Conservation (phyloP, 192 early-diverging fungal species). For the Geranomyces variabilis region DNA sequence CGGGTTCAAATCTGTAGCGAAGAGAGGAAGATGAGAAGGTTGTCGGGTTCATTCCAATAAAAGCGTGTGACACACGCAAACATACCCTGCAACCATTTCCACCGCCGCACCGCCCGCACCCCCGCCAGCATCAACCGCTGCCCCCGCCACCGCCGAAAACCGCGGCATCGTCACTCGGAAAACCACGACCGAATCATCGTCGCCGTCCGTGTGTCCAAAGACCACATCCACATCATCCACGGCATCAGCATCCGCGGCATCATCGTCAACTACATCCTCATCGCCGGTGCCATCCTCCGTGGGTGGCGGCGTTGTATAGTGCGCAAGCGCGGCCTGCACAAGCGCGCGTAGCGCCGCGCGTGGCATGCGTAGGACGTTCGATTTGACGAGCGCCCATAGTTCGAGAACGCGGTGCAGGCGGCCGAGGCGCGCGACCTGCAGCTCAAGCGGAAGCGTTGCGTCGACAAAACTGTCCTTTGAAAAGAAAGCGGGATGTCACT, state of each 20-base stretch:
- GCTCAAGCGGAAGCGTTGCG: constrained; percentile 29
- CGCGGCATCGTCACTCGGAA: not conserved
- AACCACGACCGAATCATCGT: not conserved
- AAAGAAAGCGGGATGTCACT: no score
- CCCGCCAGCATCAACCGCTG: constrained; percentile 3
- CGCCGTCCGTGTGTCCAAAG: not conserved
- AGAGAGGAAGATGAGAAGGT: not conserved
- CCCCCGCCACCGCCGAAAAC: not conserved
- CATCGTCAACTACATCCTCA: not conserved
- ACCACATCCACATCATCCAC: not conserved
- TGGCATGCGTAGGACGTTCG: constrained; percentile 36
- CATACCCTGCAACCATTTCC: constrained; percentile 25
- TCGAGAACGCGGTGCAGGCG: constrained; percentile 37
- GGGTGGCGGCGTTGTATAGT: not conserved
- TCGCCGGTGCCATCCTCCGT: not conserved
- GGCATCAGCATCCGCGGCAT: no score
- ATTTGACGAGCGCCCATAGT: constrained; percentile 29
- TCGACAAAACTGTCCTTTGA: constrained; percentile 28
- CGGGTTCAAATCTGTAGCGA: constrained; percentile 13
- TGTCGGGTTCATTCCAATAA: not conserved
- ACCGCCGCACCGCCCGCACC: not conserved
- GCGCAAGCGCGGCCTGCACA: constrained; percentile 25
- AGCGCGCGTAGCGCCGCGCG: constrained; percentile 29
- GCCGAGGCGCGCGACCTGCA: constrained; percentile 32
- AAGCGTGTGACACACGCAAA: not conserved